Conservation (phyloP, 2,329 filamentous ascomycete species). For the Nothomitra cinnamomea region DNA sequence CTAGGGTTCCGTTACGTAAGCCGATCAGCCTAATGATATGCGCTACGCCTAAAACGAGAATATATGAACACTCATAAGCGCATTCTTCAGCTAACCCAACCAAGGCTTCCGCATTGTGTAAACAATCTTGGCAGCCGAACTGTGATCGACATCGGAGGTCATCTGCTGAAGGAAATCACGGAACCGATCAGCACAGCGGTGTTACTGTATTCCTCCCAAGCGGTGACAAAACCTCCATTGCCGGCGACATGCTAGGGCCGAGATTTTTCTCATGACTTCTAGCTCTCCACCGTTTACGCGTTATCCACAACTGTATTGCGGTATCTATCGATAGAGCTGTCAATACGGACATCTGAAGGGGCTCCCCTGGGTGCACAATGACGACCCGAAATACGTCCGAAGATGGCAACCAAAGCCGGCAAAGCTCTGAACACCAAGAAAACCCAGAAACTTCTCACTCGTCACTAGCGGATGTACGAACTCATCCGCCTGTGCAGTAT, state of each 20-base stretch:
- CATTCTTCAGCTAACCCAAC: not conserved
- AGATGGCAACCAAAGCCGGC: not conserved
- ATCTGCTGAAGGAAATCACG: not conserved
- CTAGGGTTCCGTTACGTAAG: not conserved
- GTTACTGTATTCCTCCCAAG: not conserved
- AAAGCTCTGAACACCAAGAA: not conserved
- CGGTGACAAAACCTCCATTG: not conserved
- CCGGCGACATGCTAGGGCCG: not conserved
- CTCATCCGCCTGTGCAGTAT: conserved; percentile 14
- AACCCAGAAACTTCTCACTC: conserved; percentile 12
- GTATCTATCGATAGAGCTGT: not conserved
- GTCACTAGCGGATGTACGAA: conserved; percentile 35
- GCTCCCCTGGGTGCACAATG: not conserved
- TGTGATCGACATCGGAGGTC: not conserved
- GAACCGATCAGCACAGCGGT: not conserved
- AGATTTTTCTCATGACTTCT: not conserved
- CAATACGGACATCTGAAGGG: not conserved
- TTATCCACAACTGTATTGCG: not conserved
- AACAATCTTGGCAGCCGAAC: not conserved
- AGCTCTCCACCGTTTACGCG: not conserved
- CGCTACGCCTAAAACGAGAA: not conserved
- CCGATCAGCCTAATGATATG: not conserved
- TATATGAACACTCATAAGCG: not conserved
- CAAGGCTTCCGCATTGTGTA: not conserved
- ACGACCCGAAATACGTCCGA: not conserved